phyloP scores from a whole-genome alignment of 208 protist species.

The Acanthamoeba culbertsoni region DNA sequence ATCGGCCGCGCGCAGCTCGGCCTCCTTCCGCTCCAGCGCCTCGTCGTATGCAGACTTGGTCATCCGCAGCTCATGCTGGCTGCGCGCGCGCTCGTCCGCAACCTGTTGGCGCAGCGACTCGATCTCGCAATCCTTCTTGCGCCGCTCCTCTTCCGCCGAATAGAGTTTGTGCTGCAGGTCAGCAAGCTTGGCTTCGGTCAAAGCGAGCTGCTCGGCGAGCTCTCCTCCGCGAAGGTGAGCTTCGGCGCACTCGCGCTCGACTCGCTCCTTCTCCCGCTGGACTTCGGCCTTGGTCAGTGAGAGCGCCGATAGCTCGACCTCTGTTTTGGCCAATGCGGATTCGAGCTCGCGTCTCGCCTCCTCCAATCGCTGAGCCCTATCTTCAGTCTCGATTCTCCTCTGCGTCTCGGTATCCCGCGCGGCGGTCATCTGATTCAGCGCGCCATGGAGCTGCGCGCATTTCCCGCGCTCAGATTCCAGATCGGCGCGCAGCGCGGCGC shows the following conservation, averaged over 20 bases:
- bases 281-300: neutral
- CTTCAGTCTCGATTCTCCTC: no score
- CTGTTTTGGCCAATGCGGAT: neutral
- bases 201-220: neutral
- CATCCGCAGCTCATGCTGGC: neutral
- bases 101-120: neutral
- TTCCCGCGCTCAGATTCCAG: neutral
- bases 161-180: neutral
- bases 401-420: no score
- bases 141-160: neutral
- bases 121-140: neutral
- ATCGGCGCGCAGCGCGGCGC: neutral
- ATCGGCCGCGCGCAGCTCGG: neutral
- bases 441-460: neutral
- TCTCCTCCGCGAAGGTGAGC: neutral
- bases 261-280: neutral
- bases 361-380: no score
- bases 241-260: neutral
- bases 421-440: neutral
- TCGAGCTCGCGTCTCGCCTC: neutral
- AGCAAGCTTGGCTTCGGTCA: neutral
- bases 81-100: neutral
- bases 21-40: neutral
- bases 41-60: neutral
- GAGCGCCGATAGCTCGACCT: neutral